phyloP scores from a whole-genome alignment of 345 rosid genomes.

The Citrus medica region DNA sequence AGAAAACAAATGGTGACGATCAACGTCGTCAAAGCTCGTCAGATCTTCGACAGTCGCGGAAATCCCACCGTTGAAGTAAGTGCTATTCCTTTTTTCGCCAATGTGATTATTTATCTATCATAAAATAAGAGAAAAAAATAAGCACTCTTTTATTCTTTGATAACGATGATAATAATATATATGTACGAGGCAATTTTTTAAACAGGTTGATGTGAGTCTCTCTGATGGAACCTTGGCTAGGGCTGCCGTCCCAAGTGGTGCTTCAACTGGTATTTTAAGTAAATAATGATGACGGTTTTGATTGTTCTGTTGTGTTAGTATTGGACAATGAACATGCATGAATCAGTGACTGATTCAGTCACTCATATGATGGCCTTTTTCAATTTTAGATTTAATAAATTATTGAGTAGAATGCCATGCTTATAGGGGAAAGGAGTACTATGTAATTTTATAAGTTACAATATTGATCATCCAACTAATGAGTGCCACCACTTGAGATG shows the following conservation, averaged over 20 bases:
- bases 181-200: too few relatives aligned
- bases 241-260: conserved; percentile 79
- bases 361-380: neutral
- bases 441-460: too few relatives aligned
- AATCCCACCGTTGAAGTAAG: conserved; percentile 76
- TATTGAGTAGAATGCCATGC: neutral
- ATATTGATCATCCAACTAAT: neutral
- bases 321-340: neutral
- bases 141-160: neutral
- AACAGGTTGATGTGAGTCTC: conserved; percentile 46
- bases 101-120: neutral
- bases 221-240: conserved; percentile 43
- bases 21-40: conserved; percentile 49
- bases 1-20: conserved; percentile 26
- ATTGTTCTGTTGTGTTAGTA: neutral
- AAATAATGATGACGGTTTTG: neutral
- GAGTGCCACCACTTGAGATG: neutral
- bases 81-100: neutral
- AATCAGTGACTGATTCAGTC: too few relatives aligned
- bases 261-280: conserved; percentile 49
- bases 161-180: neutral
- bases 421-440: too few relatives aligned
- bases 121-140: neutral
- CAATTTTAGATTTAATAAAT: neutral
- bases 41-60: conserved; percentile 79